phyloP scores from a whole-genome alignment of 192 early-diverging fungal species.

The Podila horticola region DNA sequence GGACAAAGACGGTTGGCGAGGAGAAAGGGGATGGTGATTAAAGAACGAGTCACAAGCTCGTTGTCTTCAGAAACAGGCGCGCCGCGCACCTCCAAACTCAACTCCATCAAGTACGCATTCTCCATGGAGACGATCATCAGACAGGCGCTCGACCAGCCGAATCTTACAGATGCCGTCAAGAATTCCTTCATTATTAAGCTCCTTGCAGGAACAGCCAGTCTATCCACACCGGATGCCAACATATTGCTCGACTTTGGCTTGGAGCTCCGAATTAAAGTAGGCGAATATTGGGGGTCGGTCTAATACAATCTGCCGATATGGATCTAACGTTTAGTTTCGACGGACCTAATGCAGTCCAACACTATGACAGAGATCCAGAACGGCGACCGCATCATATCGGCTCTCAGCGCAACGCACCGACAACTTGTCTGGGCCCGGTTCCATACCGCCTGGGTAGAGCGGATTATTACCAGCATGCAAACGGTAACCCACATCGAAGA shows the following conservation, averaged over 20 bases:
- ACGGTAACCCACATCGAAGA: conserved; percentile 6
- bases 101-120: background rate
- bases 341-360: background rate
- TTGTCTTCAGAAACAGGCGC: too few species aligned
- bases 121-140: conserved; percentile 44
- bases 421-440: conserved; percentile 22
- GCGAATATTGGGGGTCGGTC: background rate
- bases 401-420: conserved; percentile 17
- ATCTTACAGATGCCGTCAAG: conserved; percentile 21
- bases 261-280: conserved; percentile 20
- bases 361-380: conserved; percentile 9
- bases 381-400: conserved; percentile 25
- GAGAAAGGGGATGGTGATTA: too few species aligned
- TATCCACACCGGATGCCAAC: conserved; percentile 17
- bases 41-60: too few species aligned
- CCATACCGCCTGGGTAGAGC: conserved; percentile 20
- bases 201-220: background rate
- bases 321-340: too few species aligned
- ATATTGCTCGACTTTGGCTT: conserved; percentile 24
- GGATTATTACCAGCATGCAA: background rate
- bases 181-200: conserved; percentile 9
- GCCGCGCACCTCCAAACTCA: background rate
- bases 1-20: too few species aligned
- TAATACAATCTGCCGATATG: background rate
- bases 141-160: conserved; percentile 13